Base-by-base conservation (phyloP, 2,329 filamentous ascomycete genomes). In the Fusarium algeriense region DNA sequence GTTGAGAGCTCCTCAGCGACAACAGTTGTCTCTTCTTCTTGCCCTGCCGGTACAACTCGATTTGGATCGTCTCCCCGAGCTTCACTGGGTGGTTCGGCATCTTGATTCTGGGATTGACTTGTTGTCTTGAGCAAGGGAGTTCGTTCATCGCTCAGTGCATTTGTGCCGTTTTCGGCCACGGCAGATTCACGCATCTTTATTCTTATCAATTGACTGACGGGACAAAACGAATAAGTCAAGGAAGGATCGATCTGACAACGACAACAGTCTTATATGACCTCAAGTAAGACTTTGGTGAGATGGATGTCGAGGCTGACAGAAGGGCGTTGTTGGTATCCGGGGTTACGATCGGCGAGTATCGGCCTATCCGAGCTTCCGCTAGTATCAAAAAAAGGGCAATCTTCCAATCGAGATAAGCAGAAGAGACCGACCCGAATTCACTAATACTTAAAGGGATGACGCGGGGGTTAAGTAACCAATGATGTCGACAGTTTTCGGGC, bases 1-100 rank as follows among this genome's bases (percentile, higher is more conserved):
- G 83, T 82, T 3, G 85, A 85, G 23, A 87, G 77, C 59, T 88
- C 83, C 28, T 85, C 80, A 37, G 82, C 82, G n/a, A 89, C 73
- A 45, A 88, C 74, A 9, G 81, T 83, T 44, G 81, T 81, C 73
- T 88, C 85, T 17, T 84, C 81, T 11, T 83, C 83, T 19, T 81
- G 71, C 13, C 54, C 68, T 23, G 68, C 61, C 8, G 63, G 63
- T 14, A 66, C 38, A 20, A 62, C 71, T 50, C 52, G 64, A 14
- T 61, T 43, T 12, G 41, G 41, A 6, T 32, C 55, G 14, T 54
- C 59, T 6, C 45, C 64, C 7, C 45, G 61, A 7, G 48, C 23
- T 23, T 73, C 69, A 28, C 64, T 57, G n/a, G 37, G 60, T 28
- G 68, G 53, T n/a, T 67, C 58, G 13, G n/a, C 37, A 26, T n/a